phyloP scores from a whole-genome alignment of 2,329 filamentous ascomycete genomes.

The Xylaria sp. region DNA sequence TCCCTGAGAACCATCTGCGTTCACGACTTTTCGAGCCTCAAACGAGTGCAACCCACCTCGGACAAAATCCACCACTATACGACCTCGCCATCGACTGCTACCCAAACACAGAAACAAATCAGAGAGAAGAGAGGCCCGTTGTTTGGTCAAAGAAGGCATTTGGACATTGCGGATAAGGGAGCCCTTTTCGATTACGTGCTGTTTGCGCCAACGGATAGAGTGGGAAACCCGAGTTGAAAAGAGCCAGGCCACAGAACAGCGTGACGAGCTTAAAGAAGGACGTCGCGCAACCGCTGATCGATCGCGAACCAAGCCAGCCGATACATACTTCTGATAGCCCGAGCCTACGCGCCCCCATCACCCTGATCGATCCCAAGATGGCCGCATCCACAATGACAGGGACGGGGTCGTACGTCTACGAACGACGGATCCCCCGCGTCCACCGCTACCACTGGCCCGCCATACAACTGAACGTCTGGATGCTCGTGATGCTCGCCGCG shows the following conservation, averaged over 20 bases:
- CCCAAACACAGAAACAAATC: neutral
- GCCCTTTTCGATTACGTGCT: neutral
- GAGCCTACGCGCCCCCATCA: neutral
- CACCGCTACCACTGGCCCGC: constrained; percentile 72
- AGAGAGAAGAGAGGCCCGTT: neutral
- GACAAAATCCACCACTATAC: neutral
- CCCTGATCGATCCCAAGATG: constrained; percentile 33
- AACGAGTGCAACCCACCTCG: neutral
- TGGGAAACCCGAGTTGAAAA: neutral
- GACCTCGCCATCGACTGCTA: neutral
- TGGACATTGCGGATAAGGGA: neutral
- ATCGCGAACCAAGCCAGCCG: neutral
- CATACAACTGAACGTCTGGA: constrained; percentile 70
- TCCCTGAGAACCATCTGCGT: neutral
- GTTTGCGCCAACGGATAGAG: neutral
- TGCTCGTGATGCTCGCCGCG: constrained; percentile 67
- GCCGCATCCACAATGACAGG: constrained; percentile 46
- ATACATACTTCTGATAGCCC: neutral
- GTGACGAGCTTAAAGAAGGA: no score
- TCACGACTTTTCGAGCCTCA: constrained; percentile 2
- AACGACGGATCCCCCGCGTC: constrained; percentile 52
- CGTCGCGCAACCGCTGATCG: neutral
- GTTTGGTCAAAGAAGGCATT: neutral
- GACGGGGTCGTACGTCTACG: constrained; percentile 50
- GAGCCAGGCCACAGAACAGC: neutral